These are phyloP conservation scores for Dactylonectria macrodidyma DNA, from an alignment of 2,329 filamentous ascomycete genomes.

Conservation along the genomic window DNA sequence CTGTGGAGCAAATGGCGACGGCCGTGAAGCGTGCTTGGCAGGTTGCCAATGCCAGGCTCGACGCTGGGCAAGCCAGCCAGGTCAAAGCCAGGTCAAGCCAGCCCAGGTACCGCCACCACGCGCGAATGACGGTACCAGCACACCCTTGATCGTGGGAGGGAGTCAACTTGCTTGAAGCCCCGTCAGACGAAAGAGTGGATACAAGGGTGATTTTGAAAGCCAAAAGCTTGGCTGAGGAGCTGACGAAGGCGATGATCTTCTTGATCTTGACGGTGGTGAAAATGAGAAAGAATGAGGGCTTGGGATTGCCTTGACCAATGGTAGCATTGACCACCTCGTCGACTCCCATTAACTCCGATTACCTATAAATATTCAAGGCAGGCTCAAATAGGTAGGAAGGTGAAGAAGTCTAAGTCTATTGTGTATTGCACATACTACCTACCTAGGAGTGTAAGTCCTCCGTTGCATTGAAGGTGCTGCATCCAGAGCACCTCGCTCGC, in stretches of 20 bases:
- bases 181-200: slow-evolving; percentile 25
- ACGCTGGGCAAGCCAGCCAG: too few relatives aligned
- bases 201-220: slow-evolving; percentile 24
- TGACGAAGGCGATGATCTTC: slow-evolving; percentile 5
- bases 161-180: slow-evolving; percentile 13
- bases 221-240: slow-evolving; percentile 17
- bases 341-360: too few relatives aligned
- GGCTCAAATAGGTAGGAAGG: too few relatives aligned
- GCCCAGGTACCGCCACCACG: slow-evolving; percentile 27
- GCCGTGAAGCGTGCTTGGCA: slow-evolving; percentile 20
- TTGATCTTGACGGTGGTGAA: not conserved
- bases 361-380: not conserved
- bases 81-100: slow-evolving; percentile 20
- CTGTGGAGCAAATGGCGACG: slow-evolving; percentile 40
- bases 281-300: too few relatives aligned
- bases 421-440: too few relatives aligned
- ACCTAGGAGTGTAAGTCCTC: too few relatives aligned
- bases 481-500: not conserved
- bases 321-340: too few relatives aligned
- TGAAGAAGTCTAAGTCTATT: too few relatives aligned
- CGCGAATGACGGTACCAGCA: slow-evolving; percentile 23
- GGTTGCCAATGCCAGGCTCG: slow-evolving; percentile 25
- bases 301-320: too few relatives aligned
- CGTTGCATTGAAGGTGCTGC: not conserved
- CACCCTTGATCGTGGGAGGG: slow-evolving; percentile 28